A percentile compares a stretch with the other conserved stretches of the same genome.
Conservation (phyloP, 768 basidiomycete genomes). For the Kwoniella bestiolae region DNA sequence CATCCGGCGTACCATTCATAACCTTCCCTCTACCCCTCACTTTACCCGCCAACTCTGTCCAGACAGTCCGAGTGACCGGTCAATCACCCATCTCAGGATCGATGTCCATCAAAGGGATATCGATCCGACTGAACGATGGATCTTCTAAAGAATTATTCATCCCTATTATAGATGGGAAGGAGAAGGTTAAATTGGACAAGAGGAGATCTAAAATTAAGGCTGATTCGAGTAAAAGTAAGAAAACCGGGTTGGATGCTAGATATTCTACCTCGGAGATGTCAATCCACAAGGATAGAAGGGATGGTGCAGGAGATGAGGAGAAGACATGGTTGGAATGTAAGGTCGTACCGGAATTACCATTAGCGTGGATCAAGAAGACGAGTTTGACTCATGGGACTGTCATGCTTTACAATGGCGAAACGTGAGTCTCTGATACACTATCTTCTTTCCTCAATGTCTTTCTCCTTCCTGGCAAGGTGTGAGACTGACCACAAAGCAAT, state of each 20-base stretch:
- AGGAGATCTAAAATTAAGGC: conserved; percentile 67
- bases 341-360: conserved; percentile 84
- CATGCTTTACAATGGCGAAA: conserved; percentile 95
- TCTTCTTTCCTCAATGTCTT: conserved; percentile 14
- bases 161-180: conserved; percentile 72
- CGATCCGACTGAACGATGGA: conserved; percentile 76
- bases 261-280: not conserved
- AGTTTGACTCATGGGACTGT: conserved; percentile 91
- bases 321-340: conserved; percentile 71
- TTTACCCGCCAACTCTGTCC: conserved; percentile 75
- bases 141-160: conserved; percentile 72
- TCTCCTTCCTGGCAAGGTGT: not conserved
- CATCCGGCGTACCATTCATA: conserved; percentile 77
- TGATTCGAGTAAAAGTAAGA: conserved; percentile 74
- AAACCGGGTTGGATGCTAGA: conserved; percentile 72
- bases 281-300: conserved; percentile 11
- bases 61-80: conserved; percentile 72
- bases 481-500: too few species aligned
- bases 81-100: conserved; percentile 69
- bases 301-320: conserved; percentile 31
- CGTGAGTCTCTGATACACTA: conserved; percentile 60
- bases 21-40: conserved; percentile 67
- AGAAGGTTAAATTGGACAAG: conserved; percentile 63
- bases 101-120: conserved; percentile 76
- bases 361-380: conserved; percentile 80